Base-by-base conservation (phyloP, 176 grass and related monocot species). In the Melocanna baccifera region DNA sequence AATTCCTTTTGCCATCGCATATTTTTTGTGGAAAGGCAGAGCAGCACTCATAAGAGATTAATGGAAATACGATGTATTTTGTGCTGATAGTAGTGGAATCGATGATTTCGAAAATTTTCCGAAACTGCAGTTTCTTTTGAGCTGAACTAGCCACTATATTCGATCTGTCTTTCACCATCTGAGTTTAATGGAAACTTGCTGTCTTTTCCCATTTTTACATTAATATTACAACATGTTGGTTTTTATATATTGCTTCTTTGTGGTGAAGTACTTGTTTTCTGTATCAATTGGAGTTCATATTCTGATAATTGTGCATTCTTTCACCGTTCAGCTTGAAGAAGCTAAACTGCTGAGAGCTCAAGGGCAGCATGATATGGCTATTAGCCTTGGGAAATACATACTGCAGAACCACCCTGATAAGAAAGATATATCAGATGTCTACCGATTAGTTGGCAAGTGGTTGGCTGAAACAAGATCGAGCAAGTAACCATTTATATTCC, bases 401-500 rank as follows among this genome's bases (percentile, higher is more conserved):
- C 61, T 94, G 73, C 84, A 93, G 76, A 97, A 93, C 46, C 88
- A 93, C 75, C 43, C 90, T 66, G 84, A 80, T 62, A 90, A 79
- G 81, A 93, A 91, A 74, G 62, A 88, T 28, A 70, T 94, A 45
- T 88, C 95, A 81, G 92, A 93, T 91, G 92, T 94, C 51, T 94
- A 93, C 51, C 90, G 92, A 57, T 85, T 97, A 76, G 90, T 97
- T 47, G 95, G 95, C 51, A 97, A 97, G 83, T 97, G 95, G 95
- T 83, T 97, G 78, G 95, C 92, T 84, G 92, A 97, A 94, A 97
- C 95, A 92, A 89, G 92, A 91, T 97, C 88, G 30, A 97, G 95
- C 95, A 92, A 94, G 94, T 94, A 97, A 89, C 72, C 58, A 40
- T 75, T 84, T 74, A 9, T 13, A n/a, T 58, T 22, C 56, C 18